Conservation (phyloP, 345 rosid species). For the Cardamine resedifolia region DNA sequence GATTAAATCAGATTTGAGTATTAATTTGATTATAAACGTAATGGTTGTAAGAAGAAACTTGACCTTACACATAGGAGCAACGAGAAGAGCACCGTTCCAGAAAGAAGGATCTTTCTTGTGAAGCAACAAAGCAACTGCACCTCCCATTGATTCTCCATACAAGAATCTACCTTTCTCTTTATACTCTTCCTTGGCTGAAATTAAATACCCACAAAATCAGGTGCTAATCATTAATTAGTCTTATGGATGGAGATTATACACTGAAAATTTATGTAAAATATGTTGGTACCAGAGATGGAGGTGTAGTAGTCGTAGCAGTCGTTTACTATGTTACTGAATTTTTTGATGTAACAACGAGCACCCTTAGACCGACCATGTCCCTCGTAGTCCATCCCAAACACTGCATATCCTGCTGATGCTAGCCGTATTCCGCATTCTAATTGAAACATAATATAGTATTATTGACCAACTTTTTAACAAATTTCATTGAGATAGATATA, state of each 20-base stretch:
- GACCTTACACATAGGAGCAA: conserved; percentile 99
- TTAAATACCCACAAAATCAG: neutral
- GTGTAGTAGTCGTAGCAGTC: conserved; percentile 79
- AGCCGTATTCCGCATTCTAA: conserved; percentile 66
- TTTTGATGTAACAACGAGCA: conserved; percentile 90
- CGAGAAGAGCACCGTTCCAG: conserved; percentile 83
- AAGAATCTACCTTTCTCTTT: conserved; percentile 67
- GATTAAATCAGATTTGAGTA: neutral
- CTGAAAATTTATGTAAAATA: neutral
- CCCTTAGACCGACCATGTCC: conserved; percentile 92
- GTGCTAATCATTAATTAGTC: neutral
- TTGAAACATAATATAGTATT: neutral
- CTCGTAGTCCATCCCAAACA: conserved; percentile 85
- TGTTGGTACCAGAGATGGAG: conserved; percentile 59
- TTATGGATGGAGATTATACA: neutral
- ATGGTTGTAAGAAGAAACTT: neutral
- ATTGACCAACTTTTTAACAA: neutral
- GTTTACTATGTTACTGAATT: conserved; percentile 60
- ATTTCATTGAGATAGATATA: neutral
- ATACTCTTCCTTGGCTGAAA: conserved; percentile 39
- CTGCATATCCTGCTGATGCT: conserved; percentile 68
- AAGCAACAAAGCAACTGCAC: conserved; percentile 78
- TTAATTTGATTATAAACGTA: neutral
- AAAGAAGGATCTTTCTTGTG: conserved; percentile 76
- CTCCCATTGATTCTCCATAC: conserved; percentile 98